Conservation (phyloP, 192 early-diverging fungal species). For the Geosiphon pyriformis region DNA sequence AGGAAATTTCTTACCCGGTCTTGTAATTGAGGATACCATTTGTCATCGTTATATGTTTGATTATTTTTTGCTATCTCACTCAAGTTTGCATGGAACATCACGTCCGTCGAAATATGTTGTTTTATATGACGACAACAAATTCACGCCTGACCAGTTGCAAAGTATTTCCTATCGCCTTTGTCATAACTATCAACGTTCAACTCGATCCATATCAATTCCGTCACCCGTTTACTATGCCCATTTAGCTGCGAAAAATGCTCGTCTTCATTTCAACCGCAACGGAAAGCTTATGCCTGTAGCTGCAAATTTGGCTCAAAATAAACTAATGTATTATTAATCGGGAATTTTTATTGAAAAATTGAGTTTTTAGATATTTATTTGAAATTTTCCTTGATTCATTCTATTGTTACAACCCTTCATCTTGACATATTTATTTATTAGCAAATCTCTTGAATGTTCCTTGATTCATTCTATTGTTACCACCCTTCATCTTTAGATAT, state of each 20-base stretch:
- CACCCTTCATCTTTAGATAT: no score
- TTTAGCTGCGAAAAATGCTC: slow-evolving; percentile 77
- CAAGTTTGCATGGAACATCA: slow-evolving; percentile 90
- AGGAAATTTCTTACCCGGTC: slow-evolving; percentile 75
- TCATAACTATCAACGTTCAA: slow-evolving; percentile 85
- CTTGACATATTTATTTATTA: no score
- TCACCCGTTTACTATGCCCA: slow-evolving; percentile 87
- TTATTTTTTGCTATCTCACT: slow-evolving; percentile 82
- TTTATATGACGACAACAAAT: slow-evolving; percentile 80
- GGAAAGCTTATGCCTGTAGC: no score
- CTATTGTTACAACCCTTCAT: no score
- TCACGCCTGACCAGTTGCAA: slow-evolving; percentile 75
- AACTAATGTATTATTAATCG: no score
- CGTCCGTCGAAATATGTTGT: slow-evolving; percentile 79
- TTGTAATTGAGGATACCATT: slow-evolving; percentile 60
- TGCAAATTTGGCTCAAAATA: no score
- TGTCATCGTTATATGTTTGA: slow-evolving; percentile 68
- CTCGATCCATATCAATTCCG: slow-evolving; percentile 70
- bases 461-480: no score
- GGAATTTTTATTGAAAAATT: no score
- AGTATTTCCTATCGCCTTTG: slow-evolving; percentile 86
- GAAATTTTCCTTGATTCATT: no score
- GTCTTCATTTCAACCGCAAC: no score
- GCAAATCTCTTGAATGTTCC: no score
- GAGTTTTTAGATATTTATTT: no score